These are phyloP conservation scores for Aspergillus sp. DNA, from an alignment of 2,329 filamentous ascomycete genomes.

Conservation along the genomic window DNA sequence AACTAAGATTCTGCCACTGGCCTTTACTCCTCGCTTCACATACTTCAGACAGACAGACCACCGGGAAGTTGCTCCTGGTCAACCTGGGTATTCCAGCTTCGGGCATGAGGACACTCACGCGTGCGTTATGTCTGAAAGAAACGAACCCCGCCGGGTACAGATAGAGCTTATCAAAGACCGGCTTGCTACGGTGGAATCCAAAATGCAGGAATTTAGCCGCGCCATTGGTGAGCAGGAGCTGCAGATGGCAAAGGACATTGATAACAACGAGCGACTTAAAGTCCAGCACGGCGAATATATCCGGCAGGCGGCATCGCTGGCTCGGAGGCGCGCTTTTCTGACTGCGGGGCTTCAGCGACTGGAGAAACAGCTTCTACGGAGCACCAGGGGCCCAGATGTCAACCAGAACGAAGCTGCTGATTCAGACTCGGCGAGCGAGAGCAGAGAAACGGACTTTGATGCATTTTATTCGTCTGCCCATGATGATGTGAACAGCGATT, in stretches of 20 bases:
- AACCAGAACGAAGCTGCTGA: conserved; percentile 26
- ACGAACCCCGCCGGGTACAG: conserved; percentile 87
- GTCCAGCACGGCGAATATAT: conserved; percentile 52
- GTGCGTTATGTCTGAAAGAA: conserved; percentile 89
- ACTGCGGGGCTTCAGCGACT: conserved; percentile 58
- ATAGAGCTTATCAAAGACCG: conserved; percentile 79
- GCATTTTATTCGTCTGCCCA: conserved; percentile 67
- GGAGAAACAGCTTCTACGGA: conserved; percentile 46
- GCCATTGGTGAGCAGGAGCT: conserved; percentile 75
- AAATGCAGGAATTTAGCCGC: conserved; percentile 73
- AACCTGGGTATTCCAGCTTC: conserved; percentile 81
- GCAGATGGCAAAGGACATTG: conserved; percentile 54
- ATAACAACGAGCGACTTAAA: conserved; percentile 47
- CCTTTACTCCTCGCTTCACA: conserved; percentile 89
- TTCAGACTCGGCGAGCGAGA: conserved; percentile 52
- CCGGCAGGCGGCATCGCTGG: conserved; percentile 57
- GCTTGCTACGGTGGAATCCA: conserved; percentile 72
- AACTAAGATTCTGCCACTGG: conserved; percentile 89
- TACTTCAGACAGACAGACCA: conserved; percentile 98
- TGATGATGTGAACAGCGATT: conserved; percentile 86
- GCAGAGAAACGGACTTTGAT: conserved; percentile 52
- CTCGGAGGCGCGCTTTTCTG: conserved; percentile 60
- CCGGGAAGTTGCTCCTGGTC: conserved; percentile 69
- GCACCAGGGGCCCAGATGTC: conserved; percentile 37
- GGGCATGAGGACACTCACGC: conserved; percentile 91